These are phyloP conservation scores for Populus pruinosa DNA, from an alignment of 345 rosid species.

Conservation along the genomic window DNA sequence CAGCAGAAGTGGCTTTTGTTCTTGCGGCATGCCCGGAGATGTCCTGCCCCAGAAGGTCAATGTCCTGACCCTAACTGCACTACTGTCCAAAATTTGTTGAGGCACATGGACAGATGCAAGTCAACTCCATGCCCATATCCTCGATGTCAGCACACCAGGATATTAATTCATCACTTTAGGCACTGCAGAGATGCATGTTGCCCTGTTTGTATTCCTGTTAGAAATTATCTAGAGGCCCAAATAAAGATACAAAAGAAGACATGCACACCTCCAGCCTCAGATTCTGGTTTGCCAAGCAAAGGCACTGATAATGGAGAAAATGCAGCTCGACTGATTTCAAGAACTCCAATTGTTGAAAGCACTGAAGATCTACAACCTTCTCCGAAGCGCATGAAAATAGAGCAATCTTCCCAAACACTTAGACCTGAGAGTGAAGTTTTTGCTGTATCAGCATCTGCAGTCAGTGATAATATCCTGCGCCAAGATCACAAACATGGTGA, in stretches of 20 bases:
- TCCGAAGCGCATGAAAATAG: slow-evolving; percentile 75
- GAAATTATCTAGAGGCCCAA: slow-evolving; percentile 49
- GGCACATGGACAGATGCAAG: slow-evolving; percentile 73
- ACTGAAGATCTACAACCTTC: slow-evolving; percentile 66
- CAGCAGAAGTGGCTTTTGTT: slow-evolving; percentile 90
- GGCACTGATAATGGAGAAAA: slow-evolving; percentile 41
- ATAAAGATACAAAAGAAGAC: slow-evolving; percentile 45
- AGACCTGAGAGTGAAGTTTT: slow-evolving; percentile 43
- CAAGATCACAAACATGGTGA: slow-evolving; percentile 51
- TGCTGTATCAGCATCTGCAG: slow-evolving; percentile 35
- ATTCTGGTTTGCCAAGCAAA: slow-evolving; percentile 42
- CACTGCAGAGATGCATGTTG: slow-evolving; percentile 61
- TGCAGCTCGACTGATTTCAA: slow-evolving; percentile 40
- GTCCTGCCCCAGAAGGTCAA: slow-evolving; percentile 79
- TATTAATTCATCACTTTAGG: slow-evolving; percentile 59
- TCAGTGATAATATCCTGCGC: slow-evolving; percentile 37
- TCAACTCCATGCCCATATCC: slow-evolving; percentile 57
- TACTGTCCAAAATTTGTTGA: slow-evolving; percentile 58
- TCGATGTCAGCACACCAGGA: slow-evolving; percentile 71
- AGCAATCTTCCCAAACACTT: slow-evolving; percentile 51
- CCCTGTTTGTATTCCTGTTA: slow-evolving; percentile 91
- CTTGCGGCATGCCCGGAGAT: slow-evolving; percentile 78
- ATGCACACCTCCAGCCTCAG: slow-evolving; percentile 39
- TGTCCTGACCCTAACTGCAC: slow-evolving; percentile 64
- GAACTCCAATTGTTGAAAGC: slow-evolving; percentile 41